Evolutionary conservation across 1,139 yeast genomes (phyloP).

Genomic region (Candida neerlandica): DNA sequence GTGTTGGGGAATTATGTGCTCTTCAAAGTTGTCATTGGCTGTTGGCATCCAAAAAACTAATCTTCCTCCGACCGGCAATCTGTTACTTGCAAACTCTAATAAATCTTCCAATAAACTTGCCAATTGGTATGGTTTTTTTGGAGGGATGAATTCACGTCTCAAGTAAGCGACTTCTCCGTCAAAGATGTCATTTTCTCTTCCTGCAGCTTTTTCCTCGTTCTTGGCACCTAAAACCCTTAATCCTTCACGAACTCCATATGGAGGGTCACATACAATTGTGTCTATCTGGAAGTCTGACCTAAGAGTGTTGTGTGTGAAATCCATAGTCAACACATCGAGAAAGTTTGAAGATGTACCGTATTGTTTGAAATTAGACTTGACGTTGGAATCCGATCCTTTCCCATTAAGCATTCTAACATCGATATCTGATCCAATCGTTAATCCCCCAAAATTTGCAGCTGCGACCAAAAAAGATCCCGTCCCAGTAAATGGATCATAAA

Average conservation of each 20-base stretch:
- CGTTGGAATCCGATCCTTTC: constrained; percentile 52
- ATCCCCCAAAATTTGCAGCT: constrained; percentile 83
- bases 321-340: constrained; percentile 86
- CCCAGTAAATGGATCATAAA: constrained; percentile 96
- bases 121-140: constrained; percentile 87
- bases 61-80: constrained; percentile 75
- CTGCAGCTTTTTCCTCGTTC: constrained; percentile 55
- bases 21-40: constrained; percentile 82
- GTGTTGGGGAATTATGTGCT: constrained; percentile 80
- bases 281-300: constrained; percentile 66
- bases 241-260: constrained; percentile 97
- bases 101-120: constrained; percentile 77
- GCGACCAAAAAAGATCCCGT: constrained; percentile 94
- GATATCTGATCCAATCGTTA: constrained; percentile 86
- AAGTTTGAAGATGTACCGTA: constrained; percentile 62
- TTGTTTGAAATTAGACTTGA: constrained; percentile 71
- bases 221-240: constrained; percentile 89
- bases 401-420: constrained; percentile 86
- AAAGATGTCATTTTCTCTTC: constrained; percentile 69
- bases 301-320: constrained; percentile 88
- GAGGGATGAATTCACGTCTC: constrained; percentile 84
- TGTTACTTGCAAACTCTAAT: constrained; percentile 66
- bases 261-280: constrained; percentile 93
- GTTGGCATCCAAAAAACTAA: constrained; percentile 98
- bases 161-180: constrained; percentile 80